A percentile compares a stretch with the other conserved stretches of the same genome.
These are phyloP conservation scores for Thielaviopsis ethacetica DNA, from an alignment of 2,329 filamentous ascomycete species.

Conservation along the genomic window DNA sequence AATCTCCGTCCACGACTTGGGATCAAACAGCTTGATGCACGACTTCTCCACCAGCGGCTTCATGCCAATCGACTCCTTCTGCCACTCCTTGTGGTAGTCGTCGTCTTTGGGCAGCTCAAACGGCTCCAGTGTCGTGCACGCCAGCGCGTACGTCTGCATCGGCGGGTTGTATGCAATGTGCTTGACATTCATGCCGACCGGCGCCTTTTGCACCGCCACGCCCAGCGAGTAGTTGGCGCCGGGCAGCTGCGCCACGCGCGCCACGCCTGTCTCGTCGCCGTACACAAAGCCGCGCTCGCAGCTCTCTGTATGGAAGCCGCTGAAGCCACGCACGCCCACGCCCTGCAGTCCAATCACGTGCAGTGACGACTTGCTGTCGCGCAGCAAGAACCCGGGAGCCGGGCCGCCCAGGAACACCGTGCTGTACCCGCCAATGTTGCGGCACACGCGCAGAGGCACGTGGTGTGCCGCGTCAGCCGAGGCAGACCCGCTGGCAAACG, in stretches of 20 bases:
- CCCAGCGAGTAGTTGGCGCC: constrained; percentile 57
- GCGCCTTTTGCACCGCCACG: constrained; percentile 57
- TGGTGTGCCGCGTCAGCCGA: constrained; percentile 28
- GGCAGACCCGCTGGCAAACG: constrained; percentile 29
- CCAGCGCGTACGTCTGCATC: constrained; percentile 60
- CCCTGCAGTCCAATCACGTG: constrained; percentile 59
- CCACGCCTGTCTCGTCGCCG: constrained; percentile 53
- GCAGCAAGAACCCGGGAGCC: constrained; percentile 69
- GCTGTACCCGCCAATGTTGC: constrained; percentile 60
- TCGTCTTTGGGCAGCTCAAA: constrained; percentile 82
- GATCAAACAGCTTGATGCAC: constrained; percentile 61
- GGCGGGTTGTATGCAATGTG: constrained; percentile 62
- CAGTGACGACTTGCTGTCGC: constrained; percentile 61
- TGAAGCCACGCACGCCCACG: constrained; percentile 51
- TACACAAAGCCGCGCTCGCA: constrained; percentile 76
- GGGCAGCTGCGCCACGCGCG: constrained; percentile 53
- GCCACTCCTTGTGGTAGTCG: constrained; percentile 67
- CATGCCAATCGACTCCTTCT: constrained; percentile 47
- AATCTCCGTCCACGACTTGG: constrained; percentile 61
- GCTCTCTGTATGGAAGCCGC: constrained; percentile 57
- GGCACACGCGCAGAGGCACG: constrained; percentile 39
- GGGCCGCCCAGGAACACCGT: constrained; percentile 68
- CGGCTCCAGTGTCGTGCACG: constrained; percentile 47
- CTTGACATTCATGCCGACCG: constrained; percentile 52
- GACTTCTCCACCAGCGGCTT: constrained; percentile 55